phyloP scores from a whole-genome alignment of 2,329 filamentous ascomycete species.

The Aspergillus sp. region DNA sequence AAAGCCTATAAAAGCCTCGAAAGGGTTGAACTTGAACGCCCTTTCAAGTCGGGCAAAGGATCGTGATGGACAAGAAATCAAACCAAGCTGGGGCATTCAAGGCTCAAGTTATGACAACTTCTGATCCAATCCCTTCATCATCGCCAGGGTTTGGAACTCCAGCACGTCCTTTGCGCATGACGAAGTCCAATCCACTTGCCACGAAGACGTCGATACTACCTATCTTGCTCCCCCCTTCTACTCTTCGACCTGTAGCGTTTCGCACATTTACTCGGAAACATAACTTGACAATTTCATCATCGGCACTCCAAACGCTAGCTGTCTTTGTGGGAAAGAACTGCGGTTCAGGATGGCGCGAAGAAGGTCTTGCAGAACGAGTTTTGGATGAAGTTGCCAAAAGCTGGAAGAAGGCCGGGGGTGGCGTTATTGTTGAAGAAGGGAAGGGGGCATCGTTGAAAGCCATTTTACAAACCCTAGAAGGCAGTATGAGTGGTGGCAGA shows the following conservation, averaged over 20 bases:
- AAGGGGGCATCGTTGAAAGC: slow-evolving; percentile 64
- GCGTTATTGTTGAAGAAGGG: slow-evolving; percentile 83
- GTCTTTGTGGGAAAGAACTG: slow-evolving; percentile 90
- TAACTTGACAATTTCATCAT: slow-evolving; percentile 83
- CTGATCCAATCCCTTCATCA: slow-evolving; percentile 72
- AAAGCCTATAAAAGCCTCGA: no score
- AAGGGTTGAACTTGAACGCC: no score
- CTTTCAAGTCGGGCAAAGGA: no score
- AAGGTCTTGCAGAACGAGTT: slow-evolving; percentile 85
- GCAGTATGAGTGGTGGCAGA: slow-evolving; percentile 81
- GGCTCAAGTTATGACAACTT: slow-evolving; percentile 15
- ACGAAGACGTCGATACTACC: slow-evolving; percentile 67
- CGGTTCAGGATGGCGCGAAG: slow-evolving; percentile 93
- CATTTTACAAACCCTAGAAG: slow-evolving; percentile 78
- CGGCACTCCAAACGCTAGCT: slow-evolving; percentile 78
- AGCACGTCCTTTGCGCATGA: slow-evolving; percentile 61
- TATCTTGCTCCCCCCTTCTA: slow-evolving; percentile 81
- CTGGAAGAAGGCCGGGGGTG: slow-evolving; percentile 87
- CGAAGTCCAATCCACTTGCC: slow-evolving; percentile 43
- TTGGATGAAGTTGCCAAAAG: slow-evolving; percentile 84
- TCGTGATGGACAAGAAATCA: slow-evolving; percentile 18
- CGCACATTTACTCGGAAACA: slow-evolving; percentile 97
- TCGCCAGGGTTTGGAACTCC: slow-evolving; percentile 89
- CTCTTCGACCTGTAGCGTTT: slow-evolving; percentile 84
- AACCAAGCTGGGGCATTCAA: slow-evolving; percentile 7